Conservation (phyloP, 1,284 basidiomycete species). For the Schizophyllum amplum region DNA sequence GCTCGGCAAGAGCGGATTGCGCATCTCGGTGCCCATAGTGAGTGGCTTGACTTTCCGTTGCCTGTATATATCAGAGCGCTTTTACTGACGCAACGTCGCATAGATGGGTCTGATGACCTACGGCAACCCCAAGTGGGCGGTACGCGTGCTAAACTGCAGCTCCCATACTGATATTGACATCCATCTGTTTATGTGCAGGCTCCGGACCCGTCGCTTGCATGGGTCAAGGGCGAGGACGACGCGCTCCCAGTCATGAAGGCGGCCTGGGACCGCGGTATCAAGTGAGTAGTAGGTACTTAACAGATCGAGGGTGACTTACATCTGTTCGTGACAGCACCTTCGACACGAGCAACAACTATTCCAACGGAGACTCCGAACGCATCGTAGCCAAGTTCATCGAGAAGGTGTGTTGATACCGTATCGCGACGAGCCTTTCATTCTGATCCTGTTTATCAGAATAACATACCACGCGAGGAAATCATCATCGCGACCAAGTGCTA, state of each 20-base stretch:
- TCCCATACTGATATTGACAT: neutral
- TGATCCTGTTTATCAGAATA: conserved; percentile 21
- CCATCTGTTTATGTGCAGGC: no score
- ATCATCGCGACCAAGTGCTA: conserved; percentile 35
- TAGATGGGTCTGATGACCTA: conserved; percentile 32
- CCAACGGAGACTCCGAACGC: conserved; percentile 27
- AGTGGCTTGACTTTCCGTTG: conserved; percentile 5
- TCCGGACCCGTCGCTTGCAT: conserved; percentile 7
- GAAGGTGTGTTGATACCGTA: conserved; percentile 12
- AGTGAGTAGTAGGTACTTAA: neutral
- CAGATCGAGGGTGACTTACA: no score
- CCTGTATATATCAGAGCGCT: neutral
- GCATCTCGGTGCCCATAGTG: conserved; percentile 36
- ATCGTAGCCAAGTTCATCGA: conserved; percentile 41
- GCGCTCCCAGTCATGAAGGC: conserved; percentile 32
- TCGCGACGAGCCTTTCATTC: neutral
- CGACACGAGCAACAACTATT: conserved; percentile 47
- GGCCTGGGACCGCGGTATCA: conserved; percentile 39
- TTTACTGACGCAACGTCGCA: neutral
- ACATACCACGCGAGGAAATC: conserved; percentile 49
- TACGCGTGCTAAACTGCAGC: conserved; percentile 9
- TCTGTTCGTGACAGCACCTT: conserved; percentile 27
- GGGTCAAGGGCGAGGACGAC: conserved; percentile 38
- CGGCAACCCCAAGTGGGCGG: conserved; percentile 22
- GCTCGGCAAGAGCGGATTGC: conserved; percentile 32